phyloP scores from a whole-genome alignment of 257 asterid genomes.

The Solanum tarapatanum region DNA sequence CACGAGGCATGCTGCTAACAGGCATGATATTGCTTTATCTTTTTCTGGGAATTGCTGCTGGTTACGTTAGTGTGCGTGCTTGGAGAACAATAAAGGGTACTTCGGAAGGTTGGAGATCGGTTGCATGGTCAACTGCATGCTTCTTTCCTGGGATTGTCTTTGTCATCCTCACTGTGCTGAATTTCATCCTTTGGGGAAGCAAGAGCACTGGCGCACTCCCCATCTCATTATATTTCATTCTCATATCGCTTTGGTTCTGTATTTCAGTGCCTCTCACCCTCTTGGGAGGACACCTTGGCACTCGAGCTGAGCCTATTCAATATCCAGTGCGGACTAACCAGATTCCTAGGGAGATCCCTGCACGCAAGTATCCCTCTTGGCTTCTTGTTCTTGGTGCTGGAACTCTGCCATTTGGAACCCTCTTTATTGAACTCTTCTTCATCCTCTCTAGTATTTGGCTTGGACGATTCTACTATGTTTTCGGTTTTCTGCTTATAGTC shows the following conservation, averaged over 20 bases:
- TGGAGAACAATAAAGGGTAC: constrained; percentile 66
- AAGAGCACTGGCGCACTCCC: constrained; percentile 81
- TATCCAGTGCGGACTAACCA: constrained; percentile 78
- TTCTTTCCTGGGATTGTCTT: constrained; percentile 80
- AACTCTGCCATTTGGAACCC: constrained; percentile 85
- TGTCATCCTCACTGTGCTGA: constrained; percentile 52
- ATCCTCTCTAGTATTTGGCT: constrained; percentile 85
- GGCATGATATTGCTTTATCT: constrained; percentile 85
- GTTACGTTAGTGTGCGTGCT: constrained; percentile 53
- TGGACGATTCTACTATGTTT: constrained; percentile 70
- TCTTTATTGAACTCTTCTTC: constrained; percentile 82
- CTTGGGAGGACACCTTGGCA: constrained; percentile 64
- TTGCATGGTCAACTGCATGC: constrained; percentile 70
- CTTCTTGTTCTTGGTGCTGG: constrained; percentile 88
- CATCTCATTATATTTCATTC: constrained; percentile 51
- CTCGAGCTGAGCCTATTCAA: constrained; percentile 48
- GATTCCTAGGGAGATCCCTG: constrained; percentile 78
- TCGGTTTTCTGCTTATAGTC: constrained; percentile 68
- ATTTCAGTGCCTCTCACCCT: constrained; percentile 82
- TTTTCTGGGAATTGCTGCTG: constrained; percentile 66
- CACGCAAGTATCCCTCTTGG: constrained; percentile 72
- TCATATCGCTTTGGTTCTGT: constrained; percentile 75
- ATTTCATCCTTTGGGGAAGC: constrained; percentile 85
- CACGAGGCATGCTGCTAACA: constrained; percentile 75
- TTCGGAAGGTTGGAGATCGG: constrained; percentile 64